Evolutionary conservation across 176 grass and related monocot species (phyloP).

Genomic region (Rhynchospora tenuis): DNA sequence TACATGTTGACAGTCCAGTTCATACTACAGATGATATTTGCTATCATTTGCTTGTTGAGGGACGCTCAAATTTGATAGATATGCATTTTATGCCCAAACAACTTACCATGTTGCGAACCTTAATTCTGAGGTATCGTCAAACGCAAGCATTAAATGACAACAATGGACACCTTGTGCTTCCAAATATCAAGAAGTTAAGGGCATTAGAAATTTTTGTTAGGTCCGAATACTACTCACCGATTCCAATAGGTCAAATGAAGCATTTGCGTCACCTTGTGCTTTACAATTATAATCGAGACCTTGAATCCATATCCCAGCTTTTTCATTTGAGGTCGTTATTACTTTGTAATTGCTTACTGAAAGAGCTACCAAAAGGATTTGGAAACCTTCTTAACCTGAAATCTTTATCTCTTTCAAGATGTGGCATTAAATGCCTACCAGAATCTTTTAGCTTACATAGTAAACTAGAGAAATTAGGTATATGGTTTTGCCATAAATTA

Average conservation of each 20-base stretch:
- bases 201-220: neutral
- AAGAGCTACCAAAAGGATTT: neutral
- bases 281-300: too few relatives aligned
- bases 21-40: neutral
- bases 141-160: neutral
- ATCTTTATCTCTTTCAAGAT: neutral
- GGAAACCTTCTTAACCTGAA: neutral
- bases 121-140: neutral
- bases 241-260: neutral
- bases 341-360: too few relatives aligned
- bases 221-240: too few relatives aligned
- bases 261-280: too few relatives aligned
- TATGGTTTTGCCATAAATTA: neutral
- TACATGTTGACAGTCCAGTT: neutral
- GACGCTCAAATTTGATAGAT: too few relatives aligned
- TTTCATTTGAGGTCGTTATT: too few relatives aligned
- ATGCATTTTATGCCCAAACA: neutral
- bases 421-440: neutral
- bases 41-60: neutral
- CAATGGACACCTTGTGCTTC: too few relatives aligned
- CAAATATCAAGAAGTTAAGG: neutral
- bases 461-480: neutral
- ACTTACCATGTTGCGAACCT: neutral
- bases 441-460: neutral
- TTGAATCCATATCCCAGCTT: neutral